Evolutionary conservation across 2,329 filamentous ascomycete genomes (phyloP), one percentile per base, ranked within the genome.

Genomic region (Pseudogymnoascus sp.): DNA sequence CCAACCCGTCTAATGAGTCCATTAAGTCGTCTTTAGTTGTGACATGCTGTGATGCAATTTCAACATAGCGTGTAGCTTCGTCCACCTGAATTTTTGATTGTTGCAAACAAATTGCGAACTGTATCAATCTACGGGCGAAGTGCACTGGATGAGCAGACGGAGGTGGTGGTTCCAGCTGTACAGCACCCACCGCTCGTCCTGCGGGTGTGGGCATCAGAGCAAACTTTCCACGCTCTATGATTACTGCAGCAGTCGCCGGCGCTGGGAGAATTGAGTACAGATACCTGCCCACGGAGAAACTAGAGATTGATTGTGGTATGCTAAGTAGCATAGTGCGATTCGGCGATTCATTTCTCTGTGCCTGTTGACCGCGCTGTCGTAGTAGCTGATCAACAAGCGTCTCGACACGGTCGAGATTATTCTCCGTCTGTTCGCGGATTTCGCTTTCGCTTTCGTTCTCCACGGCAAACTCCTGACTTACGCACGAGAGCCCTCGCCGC

Each of bases 21-120:
- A 61, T n/a, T 24, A 63, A 31, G 24, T 26, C 24, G 42, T 69
- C 64, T 14, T 67, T 63, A 11, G 70, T 68, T 11, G 68, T 73
- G 8, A 70, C 59, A 44, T 67, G 62, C 4, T 65, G 38, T 37
- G 35, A 37, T 6, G 67, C 67, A 19, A 73, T 66, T 14, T 69
- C 40, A n/a, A 68, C 33, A 61, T 70, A 67, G 16, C 53, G 50
- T 47, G 67, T 33, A 38, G 56, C 59, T 21, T 33, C 31, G 6
- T 37, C 13, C 35, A n/a, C 35, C 35, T 5, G 13, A 37, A 6
- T 8, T 13, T 63, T 50, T 59, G 59, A 24, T 56, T 60, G 61
- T 33, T 61, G 59, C 31, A 61, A 16, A 4, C 59, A 61, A 16
- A 61, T 33, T 24, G 59, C 59, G 14, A 61, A 26, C n/a, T 35